Percentiles rank a stretch among this genome's conserved stretches.
phyloP scores from a whole-genome alignment of 1,139 yeast genomes.

The Suhomyces guaymorum region DNA sequence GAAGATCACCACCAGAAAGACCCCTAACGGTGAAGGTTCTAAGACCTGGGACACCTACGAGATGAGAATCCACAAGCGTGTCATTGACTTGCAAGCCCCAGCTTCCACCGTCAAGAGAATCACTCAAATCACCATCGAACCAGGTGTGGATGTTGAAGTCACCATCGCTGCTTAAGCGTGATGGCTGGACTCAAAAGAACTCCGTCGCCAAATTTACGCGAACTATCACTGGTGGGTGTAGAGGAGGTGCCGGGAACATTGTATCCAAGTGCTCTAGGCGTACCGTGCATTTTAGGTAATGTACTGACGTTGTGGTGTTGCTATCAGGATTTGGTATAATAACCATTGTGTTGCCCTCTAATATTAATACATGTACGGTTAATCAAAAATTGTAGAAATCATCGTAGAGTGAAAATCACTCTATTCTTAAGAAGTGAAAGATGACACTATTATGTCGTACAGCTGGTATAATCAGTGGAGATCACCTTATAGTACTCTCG shows the following conservation, averaged over 20 bases:
- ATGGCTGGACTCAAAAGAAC: conserved; percentile 1
- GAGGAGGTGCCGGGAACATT: conserved; percentile 21
- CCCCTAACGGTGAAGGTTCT: conserved; percentile 99
- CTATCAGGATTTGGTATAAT: conserved; percentile 55
- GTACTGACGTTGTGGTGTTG: conserved; percentile 64
- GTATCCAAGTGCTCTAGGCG: conserved; percentile 60
- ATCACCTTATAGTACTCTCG: background rate
- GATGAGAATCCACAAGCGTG: conserved; percentile 99
- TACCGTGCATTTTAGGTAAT: conserved; percentile 50
- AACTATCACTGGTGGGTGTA: conserved; percentile 3
- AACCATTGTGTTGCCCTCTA: conserved; percentile 16
- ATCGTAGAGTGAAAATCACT: too few relatives aligned
- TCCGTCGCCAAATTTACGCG: conserved; percentile 8
- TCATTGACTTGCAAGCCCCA: conserved; percentile 97
- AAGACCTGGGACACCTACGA: conserved; percentile 99
- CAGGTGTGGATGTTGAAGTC: conserved; percentile 41
- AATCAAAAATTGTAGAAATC: conserved; percentile 6
- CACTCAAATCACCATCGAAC: conserved; percentile 86
- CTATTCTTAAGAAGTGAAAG: too few relatives aligned
- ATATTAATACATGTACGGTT: conserved; percentile 16
- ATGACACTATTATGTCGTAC: too few relatives aligned
- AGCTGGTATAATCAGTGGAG: too few relatives aligned
- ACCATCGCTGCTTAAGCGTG: conserved; percentile 32
- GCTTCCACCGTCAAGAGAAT: conserved; percentile 91
- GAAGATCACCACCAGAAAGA: conserved; percentile 99